Conservation (phyloP, 164 flowering plant genomes). For the Liquidambar formosana region DNA sequence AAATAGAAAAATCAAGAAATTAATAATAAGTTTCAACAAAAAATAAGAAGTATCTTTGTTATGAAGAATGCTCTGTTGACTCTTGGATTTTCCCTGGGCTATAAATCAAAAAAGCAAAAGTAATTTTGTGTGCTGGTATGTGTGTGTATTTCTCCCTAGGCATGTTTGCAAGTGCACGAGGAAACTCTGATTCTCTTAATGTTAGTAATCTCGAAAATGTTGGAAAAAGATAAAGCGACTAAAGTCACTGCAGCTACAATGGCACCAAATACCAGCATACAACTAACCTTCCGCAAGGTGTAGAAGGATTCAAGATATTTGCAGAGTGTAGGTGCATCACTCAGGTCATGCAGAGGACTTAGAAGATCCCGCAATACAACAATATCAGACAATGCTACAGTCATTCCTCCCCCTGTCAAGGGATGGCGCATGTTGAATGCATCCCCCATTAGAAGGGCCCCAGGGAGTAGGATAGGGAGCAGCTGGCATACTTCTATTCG, state of each 20-base stretch:
- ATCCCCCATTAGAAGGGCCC: conserved; percentile 90
- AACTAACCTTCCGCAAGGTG: conserved; percentile 70
- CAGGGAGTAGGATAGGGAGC: conserved; percentile 89
- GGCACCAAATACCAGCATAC: neutral
- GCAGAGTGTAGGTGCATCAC: conserved; percentile 75
- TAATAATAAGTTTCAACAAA: neutral
- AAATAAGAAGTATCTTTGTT: neutral
- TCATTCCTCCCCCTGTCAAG: conserved; percentile 96
- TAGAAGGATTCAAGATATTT: conserved; percentile 78
- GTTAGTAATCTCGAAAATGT: too few relatives aligned
- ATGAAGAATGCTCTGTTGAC: conserved; percentile 2
- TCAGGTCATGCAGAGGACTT: conserved; percentile 61
- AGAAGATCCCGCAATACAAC: conserved; percentile 82
- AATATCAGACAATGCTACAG: conserved; percentile 87
- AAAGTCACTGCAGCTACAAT: neutral
- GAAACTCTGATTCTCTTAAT: too few relatives aligned
- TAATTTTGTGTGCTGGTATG: neutral
- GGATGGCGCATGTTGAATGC: conserved; percentile 96
- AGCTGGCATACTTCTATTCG: conserved; percentile 98
- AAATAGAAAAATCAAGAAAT: conserved; percentile 5
- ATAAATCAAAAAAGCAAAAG: neutral
- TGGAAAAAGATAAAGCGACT: neutral
- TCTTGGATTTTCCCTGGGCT: neutral
- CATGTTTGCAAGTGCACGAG: too few relatives aligned
- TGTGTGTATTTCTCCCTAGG: neutral